These are phyloP conservation scores for Scheffersomyces coipomensis DNA, from an alignment of 805 yeast genomes.

Conservation along the genomic window DNA sequence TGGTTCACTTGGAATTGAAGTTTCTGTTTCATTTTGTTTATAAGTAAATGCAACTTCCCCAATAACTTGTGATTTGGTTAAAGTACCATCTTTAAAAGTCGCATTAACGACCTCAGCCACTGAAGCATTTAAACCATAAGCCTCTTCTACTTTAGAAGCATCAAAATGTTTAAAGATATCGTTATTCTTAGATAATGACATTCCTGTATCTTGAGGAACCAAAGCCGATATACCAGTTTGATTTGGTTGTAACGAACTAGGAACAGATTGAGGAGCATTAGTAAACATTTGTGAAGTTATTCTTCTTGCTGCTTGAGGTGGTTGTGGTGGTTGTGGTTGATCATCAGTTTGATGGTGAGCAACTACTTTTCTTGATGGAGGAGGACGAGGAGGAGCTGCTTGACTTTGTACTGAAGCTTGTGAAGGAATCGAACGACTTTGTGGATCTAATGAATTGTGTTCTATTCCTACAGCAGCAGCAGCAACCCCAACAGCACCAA, in stretches of 20 bases:
- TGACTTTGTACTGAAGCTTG: neutral
- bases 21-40: conserved; percentile 15
- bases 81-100: conserved; percentile 63
- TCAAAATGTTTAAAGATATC: conserved; percentile 23
- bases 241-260: conserved; percentile 19
- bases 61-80: conserved; percentile 58
- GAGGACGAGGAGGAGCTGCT: conserved; percentile 39
- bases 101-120: conserved; percentile 85
- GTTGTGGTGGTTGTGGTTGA: conserved; percentile 2
- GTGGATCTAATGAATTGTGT: neutral
- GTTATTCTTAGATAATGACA: conserved; percentile 19
- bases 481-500: conserved; percentile 8
- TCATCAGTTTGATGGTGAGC: conserved; percentile 29
- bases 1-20: conserved; percentile 13
- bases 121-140: conserved; percentile 76
- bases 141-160: conserved; percentile 34
- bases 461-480: conserved; percentile 3
- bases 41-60: conserved; percentile 89
- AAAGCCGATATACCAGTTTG: conserved; percentile 10
- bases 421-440: neutral
- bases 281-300: conserved; percentile 49
- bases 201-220: conserved; percentile 37
- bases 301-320: conserved; percentile 18
- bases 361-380: conserved; percentile 57
- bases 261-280: conserved; percentile 41